A percentile compares a stretch with the other conserved stretches of the same genome.
Conservation (phyloP, 176 grass and related monocot species). For the Oropetium thomaeum region DNA sequence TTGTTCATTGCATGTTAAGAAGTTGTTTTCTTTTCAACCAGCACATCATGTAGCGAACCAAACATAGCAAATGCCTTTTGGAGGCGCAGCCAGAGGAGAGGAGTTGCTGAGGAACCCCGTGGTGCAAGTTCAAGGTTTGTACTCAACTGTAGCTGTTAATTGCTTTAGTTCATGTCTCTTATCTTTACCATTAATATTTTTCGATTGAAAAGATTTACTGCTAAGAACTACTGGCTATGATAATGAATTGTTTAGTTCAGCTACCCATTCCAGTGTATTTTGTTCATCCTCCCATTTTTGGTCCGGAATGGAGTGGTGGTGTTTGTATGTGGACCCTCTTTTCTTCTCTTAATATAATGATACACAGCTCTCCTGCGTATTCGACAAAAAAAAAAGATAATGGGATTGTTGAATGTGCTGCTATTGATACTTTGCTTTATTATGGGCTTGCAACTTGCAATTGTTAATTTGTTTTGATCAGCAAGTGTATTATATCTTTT, state of each 20-base stretch:
- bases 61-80: constrained; percentile 90
- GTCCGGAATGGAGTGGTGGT: no score
- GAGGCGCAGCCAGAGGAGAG: constrained; percentile 74
- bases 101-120: constrained; percentile 70
- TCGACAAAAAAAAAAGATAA: no score
- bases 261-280: no score
- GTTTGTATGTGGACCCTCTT: no score
- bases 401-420: not conserved
- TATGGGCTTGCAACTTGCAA: constrained; percentile 16
- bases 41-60: constrained; percentile 94
- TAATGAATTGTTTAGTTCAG: no score
- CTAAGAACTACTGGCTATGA: not conserved
- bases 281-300: no score
- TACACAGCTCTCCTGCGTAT: no score
- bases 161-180: not conserved
- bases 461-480: constrained; percentile 29
- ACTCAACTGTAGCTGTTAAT: constrained; percentile 9
- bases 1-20: constrained; percentile 44
- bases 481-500: constrained; percentile 12
- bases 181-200: constrained; percentile 2
- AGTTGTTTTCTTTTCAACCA: constrained; percentile 35
- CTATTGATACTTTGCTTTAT: constrained; percentile 16
- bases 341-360: no score
- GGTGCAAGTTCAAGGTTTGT: constrained; percentile 84
- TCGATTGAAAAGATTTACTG: constrained; percentile 3